Base-by-base conservation (phyloP, 768 basidiomycete species). In the Amanita thiersii region DNA sequence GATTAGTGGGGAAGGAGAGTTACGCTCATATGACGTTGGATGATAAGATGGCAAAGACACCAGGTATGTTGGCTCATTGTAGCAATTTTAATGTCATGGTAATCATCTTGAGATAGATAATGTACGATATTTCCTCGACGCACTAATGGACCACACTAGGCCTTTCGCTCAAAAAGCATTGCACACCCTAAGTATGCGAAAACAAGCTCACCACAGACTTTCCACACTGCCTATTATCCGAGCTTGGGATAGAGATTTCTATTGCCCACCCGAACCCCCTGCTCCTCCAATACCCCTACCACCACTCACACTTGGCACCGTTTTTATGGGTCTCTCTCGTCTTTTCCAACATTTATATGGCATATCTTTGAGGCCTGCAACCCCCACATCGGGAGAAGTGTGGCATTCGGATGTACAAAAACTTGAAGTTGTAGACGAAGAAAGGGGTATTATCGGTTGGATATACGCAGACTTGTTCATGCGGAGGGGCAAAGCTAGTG, bases 161-260 rank as follows among this genome's bases (percentile, higher is more conserved):
- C 83, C 89, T 1, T 74, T 79, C 49, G 92, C 93, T 8, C 66
- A 74, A 39, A 67, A 67, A 20, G 93, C 93, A 32, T 63, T 98
- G 26, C 70, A 71, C 28, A 70, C 79, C 33, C 69, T 77, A 43
- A 77, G 71, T 57, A 64, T 61, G 50, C 78, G 73, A 49, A 98
- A 98, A 66, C 82, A 87, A 56, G 68, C 67, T 6, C 81, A 86
- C 51, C 74, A 90, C 20, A 61, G 66, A 15, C 68, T 78, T 1
- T 63, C 70, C 0, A 61, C 69, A 15, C 63, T 74, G 34, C 85
- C 85, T 31, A 64, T 66, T 17, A 77, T 98, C 38, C 77, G 94
- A 49, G 82, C 91, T n/a, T 99, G 96, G 96, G 96, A 98, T 62
- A 75, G 92, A 50, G 93, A 97, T 50, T 94, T 82, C 57, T 97